Percentiles rank a stretch among this genome's conserved stretches.
phyloP scores from a whole-genome alignment of 768 basidiomycete genomes.

The Lactarius hatsudake region DNA sequence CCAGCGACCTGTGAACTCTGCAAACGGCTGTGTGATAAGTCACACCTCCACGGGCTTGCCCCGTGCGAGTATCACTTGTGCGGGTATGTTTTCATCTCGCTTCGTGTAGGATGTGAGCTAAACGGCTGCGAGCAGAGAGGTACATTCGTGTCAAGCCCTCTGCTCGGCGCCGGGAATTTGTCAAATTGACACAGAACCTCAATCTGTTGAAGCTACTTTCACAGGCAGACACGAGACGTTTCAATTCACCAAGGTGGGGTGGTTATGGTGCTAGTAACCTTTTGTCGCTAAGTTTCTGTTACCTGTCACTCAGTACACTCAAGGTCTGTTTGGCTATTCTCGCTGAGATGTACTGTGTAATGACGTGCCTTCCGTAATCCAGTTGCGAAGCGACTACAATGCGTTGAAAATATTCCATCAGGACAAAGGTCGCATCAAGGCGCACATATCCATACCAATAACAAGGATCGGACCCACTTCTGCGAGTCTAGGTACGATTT shows the following conservation, averaged over 20 bases:
- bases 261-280: neutral
- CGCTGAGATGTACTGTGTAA: neutral
- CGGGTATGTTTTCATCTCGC: too few species aligned
- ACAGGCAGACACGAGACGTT: slow-evolving; percentile 53
- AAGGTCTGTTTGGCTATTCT: slow-evolving; percentile 39
- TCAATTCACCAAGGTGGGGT: slow-evolving; percentile 56
- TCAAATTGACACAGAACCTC: too few species aligned
- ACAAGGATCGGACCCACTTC: slow-evolving; percentile 46
- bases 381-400: slow-evolving; percentile 33
- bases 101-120: too few species aligned
- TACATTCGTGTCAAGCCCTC: too few species aligned
- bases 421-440: slow-evolving; percentile 44
- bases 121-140: too few species aligned
- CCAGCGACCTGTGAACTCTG: slow-evolving; percentile 54
- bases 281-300: neutral
- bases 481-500: slow-evolving; percentile 39
- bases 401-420: slow-evolving; percentile 40
- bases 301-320: slow-evolving; percentile 43
- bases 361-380: slow-evolving; percentile 41
- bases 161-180: too few species aligned
- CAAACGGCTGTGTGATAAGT: slow-evolving; percentile 47
- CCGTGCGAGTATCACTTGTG: neutral
- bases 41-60: slow-evolving; percentile 46
- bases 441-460: slow-evolving; percentile 46
- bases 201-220: slow-evolving; percentile 52